Evolutionary conservation across 1,284 basidiomycete genomes (phyloP), one percentile per base, ranked within the genome.

Genomic region (Testicularia cyperi): DNA sequence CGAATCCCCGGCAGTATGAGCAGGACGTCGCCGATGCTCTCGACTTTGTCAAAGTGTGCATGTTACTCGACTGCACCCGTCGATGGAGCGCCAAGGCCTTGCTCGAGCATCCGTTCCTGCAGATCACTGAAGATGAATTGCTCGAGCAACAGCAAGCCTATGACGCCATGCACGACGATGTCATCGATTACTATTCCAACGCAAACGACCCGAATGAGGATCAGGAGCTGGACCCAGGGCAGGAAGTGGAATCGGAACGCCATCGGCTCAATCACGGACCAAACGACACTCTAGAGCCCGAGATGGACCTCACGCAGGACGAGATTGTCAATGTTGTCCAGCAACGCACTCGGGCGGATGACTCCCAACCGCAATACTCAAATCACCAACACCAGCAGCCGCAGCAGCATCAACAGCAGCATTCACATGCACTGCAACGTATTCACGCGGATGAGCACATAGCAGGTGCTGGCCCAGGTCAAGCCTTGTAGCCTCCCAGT

Each of bases 11-110:
- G 22, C 49, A 48, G 27, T 68, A 74, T 34, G 26, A 37, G 20
- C 32, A 44, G 23, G 65, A 72, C 28, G 69, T 74, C 10, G 45
- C 52, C n/a, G 32, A 66, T 33, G 73, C 65, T 21, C 49, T 75
- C 16, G 69, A 72, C 31, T 49, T 75, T 25, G 62, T 57, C 26
- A 63, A 65, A 27, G 53, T 46, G 23, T 74, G 69, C 28, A 40
- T 75, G 23, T 65, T 72, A 23, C 44, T 71, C 20, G 72, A 75
- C 38, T 67, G 71, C 22, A 75, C 73, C 18, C 44, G 63, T 7
- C 51, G 73, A 12, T 69, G 63, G 51, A 65, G 60, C 19, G 73
- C 73, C 2, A 35, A 39, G n/a, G 51, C 63, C 35, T 38, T 70
- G 31, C 51, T 75, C 30, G 38, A 55, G 9, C 72, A 72, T 39